Evolutionary conservation across 2,329 filamentous ascomycete genomes (phyloP), one percentile per base, ranked within the genome.

Genomic region (Dactylella cylindrospora): DNA sequence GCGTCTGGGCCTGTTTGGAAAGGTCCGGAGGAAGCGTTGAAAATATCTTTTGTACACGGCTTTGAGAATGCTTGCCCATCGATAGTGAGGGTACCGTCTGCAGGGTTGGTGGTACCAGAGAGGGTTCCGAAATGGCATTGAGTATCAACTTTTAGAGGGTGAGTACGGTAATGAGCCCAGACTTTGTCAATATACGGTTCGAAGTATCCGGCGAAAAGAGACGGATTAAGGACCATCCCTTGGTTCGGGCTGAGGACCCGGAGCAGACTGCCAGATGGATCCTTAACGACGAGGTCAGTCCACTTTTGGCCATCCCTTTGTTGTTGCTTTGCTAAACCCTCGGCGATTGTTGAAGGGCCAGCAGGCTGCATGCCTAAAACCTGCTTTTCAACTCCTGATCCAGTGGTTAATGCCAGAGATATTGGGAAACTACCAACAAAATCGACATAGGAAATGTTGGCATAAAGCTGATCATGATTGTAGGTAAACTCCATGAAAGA

Each of bases 401-500:
- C 69, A 3, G 73, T 75, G 33, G 73, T 73, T 8, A 83, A 73
- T 3, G 76, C 75, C 64, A 83, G 71, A 1, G 80, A 78, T 45
- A 85, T 78, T n/a, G 84, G 83, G 66, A 85, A 70, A 67, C 76
- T 75, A 67, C 73, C 74, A 64, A 89, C 79, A 72, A 90, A 90
- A 74, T 90, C 86, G 47, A 90, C 87, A 70, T 85, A 84, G 64
- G 78, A 82, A 67, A 90, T 83, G 67, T 86, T 86, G 67, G 80
- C 82, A 69, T 81, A 87, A 3, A 86, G 73, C 71, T 85, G 77
- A 25, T 71, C 68, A 28, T 72, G 67, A 71, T 85, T 85, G 72
- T 79, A 85, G 12, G 83, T 85, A 67, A 86, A 83, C 72, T 88
- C 84, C 73, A 78, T 82, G 70, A 87, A 88, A 22, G 77, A 79